Conservation (phyloP, 140 eudicot species). For the Ambrosia hybrid region DNA sequence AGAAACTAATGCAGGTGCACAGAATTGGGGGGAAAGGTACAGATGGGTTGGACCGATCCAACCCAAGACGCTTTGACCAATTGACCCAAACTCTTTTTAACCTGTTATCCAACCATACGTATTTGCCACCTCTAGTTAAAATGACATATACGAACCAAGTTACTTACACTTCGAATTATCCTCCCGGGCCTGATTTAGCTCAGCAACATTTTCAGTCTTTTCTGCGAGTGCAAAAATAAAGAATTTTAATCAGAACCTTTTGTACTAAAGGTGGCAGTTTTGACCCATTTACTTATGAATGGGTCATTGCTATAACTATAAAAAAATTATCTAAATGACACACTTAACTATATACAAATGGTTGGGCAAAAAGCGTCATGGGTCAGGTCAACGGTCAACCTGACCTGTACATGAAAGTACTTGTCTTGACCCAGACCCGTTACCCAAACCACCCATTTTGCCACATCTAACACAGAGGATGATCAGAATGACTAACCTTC, state of each 20-base stretch:
- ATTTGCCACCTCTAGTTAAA: background rate
- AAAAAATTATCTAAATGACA: background rate
- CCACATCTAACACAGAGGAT: slow-evolving; percentile 10
- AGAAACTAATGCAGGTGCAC: too few relatives aligned
- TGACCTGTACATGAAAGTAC: background rate
- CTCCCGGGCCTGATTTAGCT: slow-evolving; percentile 23
- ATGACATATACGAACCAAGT: background rate
- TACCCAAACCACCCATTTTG: slow-evolving; percentile 10
- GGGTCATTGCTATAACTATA: background rate
- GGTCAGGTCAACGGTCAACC: too few relatives aligned
- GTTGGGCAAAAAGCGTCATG: background rate
- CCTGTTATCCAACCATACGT: background rate
- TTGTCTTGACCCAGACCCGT: background rate
- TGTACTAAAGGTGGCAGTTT: background rate
- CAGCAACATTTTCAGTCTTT: slow-evolving; percentile 38
- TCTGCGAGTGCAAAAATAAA: slow-evolving; percentile 28
- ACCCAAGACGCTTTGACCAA: background rate
- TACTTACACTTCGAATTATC: slow-evolving; percentile 38
- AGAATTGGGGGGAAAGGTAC: too few relatives aligned
- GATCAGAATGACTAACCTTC: slow-evolving; percentile 42
- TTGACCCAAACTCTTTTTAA: background rate
- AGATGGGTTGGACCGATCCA: background rate
- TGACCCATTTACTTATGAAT: background rate
- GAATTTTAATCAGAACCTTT: background rate
- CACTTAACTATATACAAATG: background rate